phyloP scores from a whole-genome alignment of 139 green algal genomes.

The Gonium pectorale region DNA sequence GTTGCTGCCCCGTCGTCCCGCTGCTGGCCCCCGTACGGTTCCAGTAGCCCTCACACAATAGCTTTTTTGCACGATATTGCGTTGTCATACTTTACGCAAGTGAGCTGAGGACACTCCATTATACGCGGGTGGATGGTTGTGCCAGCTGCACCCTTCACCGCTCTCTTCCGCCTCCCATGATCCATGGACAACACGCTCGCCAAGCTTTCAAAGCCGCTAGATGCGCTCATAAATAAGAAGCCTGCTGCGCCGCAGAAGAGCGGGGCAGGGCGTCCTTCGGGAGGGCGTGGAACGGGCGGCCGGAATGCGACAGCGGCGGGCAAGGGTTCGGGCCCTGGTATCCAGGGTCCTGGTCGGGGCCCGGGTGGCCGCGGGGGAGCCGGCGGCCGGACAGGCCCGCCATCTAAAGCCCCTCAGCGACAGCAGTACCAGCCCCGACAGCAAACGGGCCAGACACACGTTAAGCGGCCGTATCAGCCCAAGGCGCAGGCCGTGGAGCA shows the following conservation, averaged over 20 bases:
- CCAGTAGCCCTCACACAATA: no score
- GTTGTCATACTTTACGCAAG: no score
- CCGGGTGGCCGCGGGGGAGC: background rate
- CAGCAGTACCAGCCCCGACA: background rate
- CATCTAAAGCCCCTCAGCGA: background rate
- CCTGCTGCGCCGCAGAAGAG: no score
- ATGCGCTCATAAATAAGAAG: conserved; percentile 10
- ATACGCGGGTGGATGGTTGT: no score
- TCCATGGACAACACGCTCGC: background rate
- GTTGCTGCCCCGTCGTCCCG: no score
- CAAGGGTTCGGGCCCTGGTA: background rate
- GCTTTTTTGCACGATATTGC: no score
- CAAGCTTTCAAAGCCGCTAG: background rate
- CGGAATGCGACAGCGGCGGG: background rate
- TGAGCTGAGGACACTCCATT: no score
- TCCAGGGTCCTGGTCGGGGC: background rate
- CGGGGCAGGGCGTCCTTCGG: background rate
- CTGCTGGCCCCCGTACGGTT: no score
- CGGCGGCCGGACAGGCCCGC: background rate
- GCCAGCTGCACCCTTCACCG: no score
- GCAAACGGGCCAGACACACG: background rate
- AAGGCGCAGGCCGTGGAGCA: no score
- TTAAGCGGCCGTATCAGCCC: background rate
- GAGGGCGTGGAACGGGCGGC: background rate
- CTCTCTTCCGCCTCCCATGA: no score